Percentiles rank a stretch among this genome's conserved stretches.
Conservation (phyloP, 139 green algal genomes). For the Chlamydomonas sphaeroides region DNA sequence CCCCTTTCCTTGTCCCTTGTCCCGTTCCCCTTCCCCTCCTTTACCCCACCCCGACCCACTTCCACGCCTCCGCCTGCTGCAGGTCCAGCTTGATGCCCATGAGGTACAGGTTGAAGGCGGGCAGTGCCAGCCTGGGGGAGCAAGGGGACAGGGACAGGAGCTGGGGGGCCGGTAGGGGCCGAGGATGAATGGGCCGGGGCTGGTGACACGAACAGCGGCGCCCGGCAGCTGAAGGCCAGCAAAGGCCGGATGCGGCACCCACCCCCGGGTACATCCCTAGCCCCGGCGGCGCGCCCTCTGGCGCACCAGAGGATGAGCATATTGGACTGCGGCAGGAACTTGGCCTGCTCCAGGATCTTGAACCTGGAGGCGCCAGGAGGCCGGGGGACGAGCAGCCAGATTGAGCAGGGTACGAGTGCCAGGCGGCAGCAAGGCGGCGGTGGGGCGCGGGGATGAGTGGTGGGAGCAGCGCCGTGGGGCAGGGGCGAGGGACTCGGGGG, state of each 20-base stretch:
- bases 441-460: too few species aligned
- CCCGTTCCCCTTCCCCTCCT: not conserved
- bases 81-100: slow-evolving; percentile 57
- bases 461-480: too few species aligned
- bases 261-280: too few species aligned
- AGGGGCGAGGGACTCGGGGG: too few species aligned
- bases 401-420: too few species aligned
- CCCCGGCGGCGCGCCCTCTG: too few species aligned
- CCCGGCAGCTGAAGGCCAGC: not conserved
- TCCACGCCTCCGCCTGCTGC: slow-evolving; percentile 38
- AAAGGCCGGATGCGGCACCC: not conserved
- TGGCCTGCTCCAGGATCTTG: slow-evolving; percentile 40
- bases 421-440: too few species aligned
- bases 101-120: slow-evolving; percentile 51
- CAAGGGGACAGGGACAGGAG: too few species aligned
- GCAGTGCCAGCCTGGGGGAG: slow-evolving; percentile 25
- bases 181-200: too few species aligned
- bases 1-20: not conserved
- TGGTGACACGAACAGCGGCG: too few species aligned
- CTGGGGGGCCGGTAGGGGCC: too few species aligned
- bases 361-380: too few species aligned
- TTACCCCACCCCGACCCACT: slow-evolving; percentile 7
- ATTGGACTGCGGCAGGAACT: slow-evolving; percentile 19
- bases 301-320: slow-evolving; percentile 11
- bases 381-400: slow-evolving; percentile 36